phyloP scores from a whole-genome alignment of 164 flowering plant genomes.

The Aristolochia californica region DNA sequence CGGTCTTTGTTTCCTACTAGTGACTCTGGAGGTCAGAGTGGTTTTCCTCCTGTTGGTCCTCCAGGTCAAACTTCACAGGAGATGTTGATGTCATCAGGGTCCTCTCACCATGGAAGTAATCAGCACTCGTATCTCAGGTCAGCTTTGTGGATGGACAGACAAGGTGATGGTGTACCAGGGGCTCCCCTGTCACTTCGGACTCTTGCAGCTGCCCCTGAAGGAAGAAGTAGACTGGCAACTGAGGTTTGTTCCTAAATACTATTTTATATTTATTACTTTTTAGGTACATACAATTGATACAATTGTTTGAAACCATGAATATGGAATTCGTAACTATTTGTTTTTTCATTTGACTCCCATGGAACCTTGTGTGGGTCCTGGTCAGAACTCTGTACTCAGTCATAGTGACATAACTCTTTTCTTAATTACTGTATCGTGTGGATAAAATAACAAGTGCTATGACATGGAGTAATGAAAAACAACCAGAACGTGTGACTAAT shows the following conservation, averaged over 20 bases:
- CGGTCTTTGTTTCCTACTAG: constrained; percentile 35
- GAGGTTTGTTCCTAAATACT: constrained; percentile 47
- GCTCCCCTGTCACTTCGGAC: constrained; percentile 42
- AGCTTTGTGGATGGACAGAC: constrained; percentile 50
- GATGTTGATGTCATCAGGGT: constrained; percentile 28
- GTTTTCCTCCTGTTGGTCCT: constrained; percentile 18
- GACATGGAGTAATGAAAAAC: too few relatives aligned
- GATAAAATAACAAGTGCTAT: too few relatives aligned
- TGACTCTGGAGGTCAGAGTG: constrained; percentile 33
- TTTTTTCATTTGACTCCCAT: too few relatives aligned
- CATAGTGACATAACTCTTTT: too few relatives aligned
- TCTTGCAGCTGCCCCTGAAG: constrained; percentile 50
- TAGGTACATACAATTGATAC: background rate
- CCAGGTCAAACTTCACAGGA: constrained; percentile 35
- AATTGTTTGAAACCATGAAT: too few relatives aligned
- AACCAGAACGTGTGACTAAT: too few relatives aligned
- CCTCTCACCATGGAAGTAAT: constrained; percentile 31
- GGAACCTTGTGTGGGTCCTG: too few relatives aligned
- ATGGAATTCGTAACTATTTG: too few relatives aligned
- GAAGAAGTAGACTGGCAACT: constrained; percentile 59
- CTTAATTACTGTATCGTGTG: too few relatives aligned
- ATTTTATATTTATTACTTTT: background rate
- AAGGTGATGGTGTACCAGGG: constrained; percentile 42
- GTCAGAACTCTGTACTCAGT: too few relatives aligned
- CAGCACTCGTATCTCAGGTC: constrained; percentile 36